These are phyloP conservation scores for Neurospora sp. DNA, from an alignment of 495 filamentous ascomycete genomes.

Conservation along the genomic window DNA sequence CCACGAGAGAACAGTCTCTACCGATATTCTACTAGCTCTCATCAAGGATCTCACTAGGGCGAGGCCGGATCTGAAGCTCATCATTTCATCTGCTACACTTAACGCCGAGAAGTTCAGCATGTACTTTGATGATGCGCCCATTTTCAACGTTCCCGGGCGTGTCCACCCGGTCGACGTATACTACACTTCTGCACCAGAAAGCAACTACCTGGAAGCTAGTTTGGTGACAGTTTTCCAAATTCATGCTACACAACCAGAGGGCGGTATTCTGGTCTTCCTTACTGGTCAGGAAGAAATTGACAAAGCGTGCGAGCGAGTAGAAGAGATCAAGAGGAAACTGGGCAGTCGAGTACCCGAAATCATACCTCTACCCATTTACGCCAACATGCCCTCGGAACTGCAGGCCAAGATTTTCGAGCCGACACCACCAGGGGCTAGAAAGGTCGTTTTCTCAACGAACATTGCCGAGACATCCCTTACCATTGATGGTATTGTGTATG, in stretches of 20 bases:
- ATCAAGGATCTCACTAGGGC: slow-evolving; percentile 86
- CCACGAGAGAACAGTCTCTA: slow-evolving; percentile 85
- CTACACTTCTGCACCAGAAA: slow-evolving; percentile 86
- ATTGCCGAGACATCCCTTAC: slow-evolving; percentile 86
- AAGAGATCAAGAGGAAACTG: slow-evolving; percentile 71
- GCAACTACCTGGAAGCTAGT: slow-evolving; percentile 85
- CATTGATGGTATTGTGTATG: slow-evolving; percentile 85
- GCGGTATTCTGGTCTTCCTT: slow-evolving; percentile 85
- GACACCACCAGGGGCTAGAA: slow-evolving; percentile 67
- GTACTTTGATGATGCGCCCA: slow-evolving; percentile 92
- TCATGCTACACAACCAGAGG: slow-evolving; percentile 74
- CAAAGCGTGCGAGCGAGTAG: slow-evolving; percentile 67
- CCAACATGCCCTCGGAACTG: slow-evolving; percentile 76
- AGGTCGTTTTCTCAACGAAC: slow-evolving; percentile 83
- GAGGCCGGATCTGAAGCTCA: slow-evolving; percentile 77
- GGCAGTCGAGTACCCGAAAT: slow-evolving; percentile 78
- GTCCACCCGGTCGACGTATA: slow-evolving; percentile 87
- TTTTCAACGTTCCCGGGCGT: slow-evolving; percentile 92
- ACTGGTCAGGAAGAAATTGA: slow-evolving; percentile 91
- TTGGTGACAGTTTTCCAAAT: slow-evolving; percentile 96
- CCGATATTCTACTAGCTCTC: slow-evolving; percentile 83
- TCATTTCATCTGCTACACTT: slow-evolving; percentile 93
- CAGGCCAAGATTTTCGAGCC: slow-evolving; percentile 88
- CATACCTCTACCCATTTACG: slow-evolving; percentile 80
- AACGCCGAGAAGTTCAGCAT: slow-evolving; percentile 87